Evolutionary conservation across 202 grass and related monocot genomes (phyloP), one percentile per base, ranked within the genome.

Genomic region (Panicum hallii): DNA sequence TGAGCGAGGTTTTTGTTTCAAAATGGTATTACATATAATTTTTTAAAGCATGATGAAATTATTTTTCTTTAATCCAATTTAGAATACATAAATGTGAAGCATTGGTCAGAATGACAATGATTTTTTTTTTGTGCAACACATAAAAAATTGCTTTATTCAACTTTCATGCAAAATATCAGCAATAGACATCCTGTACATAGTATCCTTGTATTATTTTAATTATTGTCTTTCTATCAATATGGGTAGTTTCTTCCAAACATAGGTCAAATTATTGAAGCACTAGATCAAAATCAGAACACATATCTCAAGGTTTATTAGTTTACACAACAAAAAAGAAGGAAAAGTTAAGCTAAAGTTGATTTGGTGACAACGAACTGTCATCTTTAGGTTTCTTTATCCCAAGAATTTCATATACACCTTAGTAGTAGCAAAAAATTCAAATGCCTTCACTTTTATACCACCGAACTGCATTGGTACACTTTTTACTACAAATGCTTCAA

Each of bases 1-100:
- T 74, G 65, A 67, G 16, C 48, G 4, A 68, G 4, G 15, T 60
- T 67, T 68, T 61, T 34, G 6, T 55, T 72, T 19, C 17, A 30
- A 34, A 6, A n/a, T 40, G 61, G 36, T 52, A 57, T n/a, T 80
- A 46, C 52, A 67, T 71, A 12, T 86, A 61, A 30, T 80, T 72
- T 52, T 70, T 36, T 62, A 15, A 89, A 45, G 42, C 12, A 75
- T 19, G 3, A 1, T 61, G 4, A 23, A 26, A 56, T 73, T 72
- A 17, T 57, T 67, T 67, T 66, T 1, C 2, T 40, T 69, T 48
- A 41, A 52, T 14, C 14, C 28, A 67, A 56, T 72, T 53, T 5
- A 47, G 26, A 30, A 81, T 82, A 63, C 19, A 55, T 5, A 7
- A 52, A 53, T 47, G 81, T 47, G 44, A 55, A 63, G 41, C 2